phyloP scores from a whole-genome alignment of 2,329 filamentous ascomycete species.

The Colletotrichum theobromicola region DNA sequence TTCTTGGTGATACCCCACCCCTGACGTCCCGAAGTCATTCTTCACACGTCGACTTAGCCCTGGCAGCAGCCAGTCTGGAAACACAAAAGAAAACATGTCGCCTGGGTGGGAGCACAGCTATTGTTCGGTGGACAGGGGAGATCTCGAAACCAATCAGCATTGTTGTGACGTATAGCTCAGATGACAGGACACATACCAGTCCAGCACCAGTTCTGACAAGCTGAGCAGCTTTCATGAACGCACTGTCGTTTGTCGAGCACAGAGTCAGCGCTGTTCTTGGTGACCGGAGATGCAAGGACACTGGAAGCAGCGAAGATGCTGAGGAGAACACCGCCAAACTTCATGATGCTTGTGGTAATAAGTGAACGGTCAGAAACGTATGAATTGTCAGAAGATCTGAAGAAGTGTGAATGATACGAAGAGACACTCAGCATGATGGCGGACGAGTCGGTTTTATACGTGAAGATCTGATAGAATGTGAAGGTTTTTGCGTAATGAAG shows the following conservation, averaged over 20 bases:
- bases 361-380: background rate
- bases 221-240: background rate
- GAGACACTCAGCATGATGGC: fast-evolving
- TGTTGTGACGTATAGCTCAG: background rate
- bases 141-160: background rate
- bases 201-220: background rate
- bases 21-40: background rate
- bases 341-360: background rate
- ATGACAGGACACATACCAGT: fast-evolving
- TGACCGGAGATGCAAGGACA: background rate
- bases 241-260: background rate
- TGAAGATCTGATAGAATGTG: background rate
- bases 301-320: background rate
- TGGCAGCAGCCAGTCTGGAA: background rate
- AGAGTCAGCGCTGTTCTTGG: background rate
- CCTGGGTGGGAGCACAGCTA: background rate
- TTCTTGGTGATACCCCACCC: too few species aligned
- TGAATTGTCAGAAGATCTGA: background rate
- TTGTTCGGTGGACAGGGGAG: background rate
- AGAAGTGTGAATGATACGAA: background rate
- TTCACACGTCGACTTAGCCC: background rate
- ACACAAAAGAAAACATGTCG: background rate
- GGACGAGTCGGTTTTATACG: background rate
- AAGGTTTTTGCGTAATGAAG: background rate
- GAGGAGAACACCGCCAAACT: background rate